These are phyloP conservation scores for Scheffersomyces illinoinensis DNA, from an alignment of 1,139 yeast genomes.

Conservation along the genomic window DNA sequence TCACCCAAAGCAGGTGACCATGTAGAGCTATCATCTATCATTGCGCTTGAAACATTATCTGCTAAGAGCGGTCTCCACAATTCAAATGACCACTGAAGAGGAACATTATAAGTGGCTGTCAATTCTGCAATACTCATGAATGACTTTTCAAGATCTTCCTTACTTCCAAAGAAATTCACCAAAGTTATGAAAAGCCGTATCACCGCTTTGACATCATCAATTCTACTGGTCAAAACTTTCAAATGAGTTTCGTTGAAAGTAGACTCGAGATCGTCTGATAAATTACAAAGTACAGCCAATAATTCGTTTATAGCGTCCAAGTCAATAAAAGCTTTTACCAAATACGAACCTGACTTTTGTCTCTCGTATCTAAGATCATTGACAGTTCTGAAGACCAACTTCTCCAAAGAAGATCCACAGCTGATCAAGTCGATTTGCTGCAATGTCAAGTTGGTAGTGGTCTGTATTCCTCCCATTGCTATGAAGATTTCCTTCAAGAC, in stretches of 20 bases:
- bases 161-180: constrained; percentile 50
- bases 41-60: constrained; percentile 11
- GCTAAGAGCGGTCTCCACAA: constrained; percentile 62
- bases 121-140: constrained; percentile 52
- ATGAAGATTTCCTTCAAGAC: constrained; percentile 68
- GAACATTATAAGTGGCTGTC: constrained; percentile 49
- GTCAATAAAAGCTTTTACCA: constrained; percentile 50
- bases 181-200: constrained; percentile 65
- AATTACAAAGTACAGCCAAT: constrained; percentile 60
- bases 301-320: constrained; percentile 59
- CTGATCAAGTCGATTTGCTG: constrained; percentile 68
- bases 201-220: constrained; percentile 70
- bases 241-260: constrained; percentile 50
- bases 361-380: constrained; percentile 57
- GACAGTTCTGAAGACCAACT: constrained; percentile 59
- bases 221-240: constrained; percentile 69
- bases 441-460: constrained; percentile 61
- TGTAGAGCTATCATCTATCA: constrained; percentile 4
- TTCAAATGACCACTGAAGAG: constrained; percentile 73
- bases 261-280: constrained; percentile 35
- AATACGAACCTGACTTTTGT: constrained; percentile 49
- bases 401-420: constrained; percentile 61
- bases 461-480: constrained; percentile 83
- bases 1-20: constrained; percentile 20
- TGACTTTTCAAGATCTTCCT: constrained; percentile 31